Base-by-base conservation (phyloP, 805 yeast species). In the Lachancea quebecensis region DNA sequence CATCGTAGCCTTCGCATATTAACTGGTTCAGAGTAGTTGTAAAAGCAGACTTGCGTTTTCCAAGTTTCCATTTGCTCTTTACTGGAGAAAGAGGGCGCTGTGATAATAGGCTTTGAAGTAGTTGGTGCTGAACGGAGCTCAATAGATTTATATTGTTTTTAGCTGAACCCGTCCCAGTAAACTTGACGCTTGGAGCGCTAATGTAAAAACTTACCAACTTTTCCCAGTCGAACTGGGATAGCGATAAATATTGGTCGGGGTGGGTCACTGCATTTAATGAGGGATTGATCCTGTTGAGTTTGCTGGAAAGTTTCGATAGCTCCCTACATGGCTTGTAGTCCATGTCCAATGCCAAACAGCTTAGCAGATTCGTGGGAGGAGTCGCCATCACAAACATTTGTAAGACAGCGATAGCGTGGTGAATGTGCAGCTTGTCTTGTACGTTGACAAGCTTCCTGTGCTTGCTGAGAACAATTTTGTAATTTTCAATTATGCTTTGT, bases 301-400 rank as follows among this genome's bases (percentile, higher is more conserved):
- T 75, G 28, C 76, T 69, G 45, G 67, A 67, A n/a, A 79, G 61
- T 53, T 81, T 76, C 10, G 85, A 75, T 28, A 74, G 56, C 14
- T 58, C 65, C 28, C 80, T 78, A 62, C 95, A 88, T 2, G 64
- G 66, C 25, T 66, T 66, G 51, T 73, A 75, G 50, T 87, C 96
- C 62, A 87, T 85, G 62, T 91, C 91, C 37, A 78, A 73, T 44
- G 84, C 79, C 40, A 91, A 67, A 60, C 97, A 89, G 50, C 75
- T 79, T 52, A 82, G 76, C 21, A 82, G 69, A 34, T 72, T 69
- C 0, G 84, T 74, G 21, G 71, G 70, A 12, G 76, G 76, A 35
- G 78, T 77, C 33, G 70, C 67, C 34, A 79, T 69, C 6, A 79
- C 74, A 53, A 72, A 80, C 41, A 75, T 63, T 45, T 75, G 75